phyloP scores from a whole-genome alignment of 2,329 filamentous ascomycete genomes.

The Penicillium sp. region DNA sequence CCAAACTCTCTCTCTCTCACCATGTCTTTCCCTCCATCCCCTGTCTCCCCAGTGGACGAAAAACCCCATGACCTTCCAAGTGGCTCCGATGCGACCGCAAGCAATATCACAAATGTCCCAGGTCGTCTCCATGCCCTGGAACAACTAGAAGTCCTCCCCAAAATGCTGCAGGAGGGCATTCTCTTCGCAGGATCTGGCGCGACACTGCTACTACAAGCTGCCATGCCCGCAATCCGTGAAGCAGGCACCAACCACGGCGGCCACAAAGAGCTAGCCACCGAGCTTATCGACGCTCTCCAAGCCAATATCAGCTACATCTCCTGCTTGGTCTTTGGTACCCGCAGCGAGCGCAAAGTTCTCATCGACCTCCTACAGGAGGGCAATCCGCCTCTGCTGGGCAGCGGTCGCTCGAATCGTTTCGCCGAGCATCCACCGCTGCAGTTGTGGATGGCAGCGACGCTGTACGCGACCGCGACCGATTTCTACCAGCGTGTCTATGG shows the following conservation, averaged over 20 bases:
- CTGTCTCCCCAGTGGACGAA: slow-evolving; percentile 19
- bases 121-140: slow-evolving; percentile 32
- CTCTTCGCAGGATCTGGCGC: slow-evolving; percentile 38
- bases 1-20: not conserved
- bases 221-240: slow-evolving; percentile 29
- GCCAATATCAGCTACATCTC: slow-evolving; percentile 36
- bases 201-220: slow-evolving; percentile 37
- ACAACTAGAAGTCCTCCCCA: slow-evolving; percentile 36
- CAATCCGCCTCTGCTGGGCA: slow-evolving; percentile 23
- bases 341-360: slow-evolving; percentile 31
- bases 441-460: slow-evolving; percentile 37
- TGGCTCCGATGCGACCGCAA: slow-evolving; percentile 1
- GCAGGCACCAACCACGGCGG: slow-evolving; percentile 7
- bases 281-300: slow-evolving; percentile 34
- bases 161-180: slow-evolving; percentile 39
- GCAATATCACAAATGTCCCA: slow-evolving; percentile 10
- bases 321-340: slow-evolving; percentile 36
- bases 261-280: slow-evolving; percentile 26
- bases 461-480: slow-evolving; percentile 39
- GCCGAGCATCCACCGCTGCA: slow-evolving; percentile 23
- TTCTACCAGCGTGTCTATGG: slow-evolving; percentile 41
- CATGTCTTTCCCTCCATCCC: slow-evolving; percentile 22
- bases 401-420: slow-evolving; percentile 26
- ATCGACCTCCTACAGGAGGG: slow-evolving; percentile 27
- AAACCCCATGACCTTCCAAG: slow-evolving; percentile 8